A percentile compares a stretch with the other conserved stretches of the same genome.
These are phyloP conservation scores for Lophiostoma macrostomum DNA, from an alignment of 495 filamentous ascomycete genomes.

Conservation along the genomic window DNA sequence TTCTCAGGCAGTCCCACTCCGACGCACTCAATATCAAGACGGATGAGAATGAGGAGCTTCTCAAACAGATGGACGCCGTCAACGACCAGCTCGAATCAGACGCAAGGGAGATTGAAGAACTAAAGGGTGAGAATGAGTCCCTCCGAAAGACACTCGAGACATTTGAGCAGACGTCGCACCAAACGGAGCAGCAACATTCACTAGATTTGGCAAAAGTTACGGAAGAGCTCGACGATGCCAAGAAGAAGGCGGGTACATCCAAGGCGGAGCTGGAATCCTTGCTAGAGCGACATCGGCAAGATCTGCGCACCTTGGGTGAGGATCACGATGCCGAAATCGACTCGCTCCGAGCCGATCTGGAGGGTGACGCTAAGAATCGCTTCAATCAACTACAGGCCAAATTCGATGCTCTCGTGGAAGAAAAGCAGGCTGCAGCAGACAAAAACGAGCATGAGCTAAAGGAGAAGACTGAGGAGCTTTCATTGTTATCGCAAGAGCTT, in stretches of 20 bases:
- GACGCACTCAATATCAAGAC: conserved; percentile 16
- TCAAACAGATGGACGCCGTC: conserved; percentile 28
- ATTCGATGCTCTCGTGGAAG: conserved; percentile 16
- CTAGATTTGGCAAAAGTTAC: conserved; percentile 10
- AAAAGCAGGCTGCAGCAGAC: conserved; percentile 9
- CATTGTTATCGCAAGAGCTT: conserved; percentile 5
- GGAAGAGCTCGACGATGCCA: conserved; percentile 19
- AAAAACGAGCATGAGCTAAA: conserved; percentile 6
- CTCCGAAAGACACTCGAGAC: conserved; percentile 27
- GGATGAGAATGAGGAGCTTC: conserved; percentile 30
- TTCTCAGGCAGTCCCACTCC: conserved; percentile 21
- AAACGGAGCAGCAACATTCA: conserved; percentile 23
- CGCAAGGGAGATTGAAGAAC: conserved; percentile 9
- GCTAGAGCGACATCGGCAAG: conserved; percentile 16
- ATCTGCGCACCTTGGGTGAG: conserved; percentile 23
- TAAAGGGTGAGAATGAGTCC: conserved; percentile 27
- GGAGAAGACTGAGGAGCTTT: conserved; percentile 10
- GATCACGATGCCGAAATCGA: conserved; percentile 32
- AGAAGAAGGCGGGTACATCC: conserved; percentile 9
- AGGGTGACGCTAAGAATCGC: conserved; percentile 30
- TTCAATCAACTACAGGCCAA: conserved; percentile 25
- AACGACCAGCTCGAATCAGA: conserved; percentile 29
- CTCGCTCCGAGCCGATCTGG: conserved; percentile 28
- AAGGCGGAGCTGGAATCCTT: conserved; percentile 19
- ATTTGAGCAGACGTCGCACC: conserved; percentile 17